Evolutionary conservation across 2,329 filamentous ascomycete species (phyloP).

Genomic region (Phialophora verrucosa): DNA sequence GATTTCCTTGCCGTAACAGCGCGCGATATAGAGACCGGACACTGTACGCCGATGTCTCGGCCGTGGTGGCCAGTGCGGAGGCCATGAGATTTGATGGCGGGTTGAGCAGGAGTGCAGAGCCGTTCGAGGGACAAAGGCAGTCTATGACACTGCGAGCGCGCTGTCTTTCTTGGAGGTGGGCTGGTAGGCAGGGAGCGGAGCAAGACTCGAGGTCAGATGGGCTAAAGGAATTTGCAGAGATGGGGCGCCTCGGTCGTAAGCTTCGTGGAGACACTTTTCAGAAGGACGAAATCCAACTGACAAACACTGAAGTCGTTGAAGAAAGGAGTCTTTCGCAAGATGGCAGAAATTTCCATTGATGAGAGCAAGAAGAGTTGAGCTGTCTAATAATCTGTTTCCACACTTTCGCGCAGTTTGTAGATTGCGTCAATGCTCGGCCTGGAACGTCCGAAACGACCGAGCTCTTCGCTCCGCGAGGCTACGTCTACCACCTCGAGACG

Average conservation of each 20-base stretch:
- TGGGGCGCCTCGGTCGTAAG: background rate
- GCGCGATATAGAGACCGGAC: constrained; percentile 74
- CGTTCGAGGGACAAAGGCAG: background rate
- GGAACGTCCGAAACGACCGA: constrained; percentile 32
- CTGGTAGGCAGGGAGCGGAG: background rate
- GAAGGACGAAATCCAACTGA: background rate
- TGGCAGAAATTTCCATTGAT: background rate
- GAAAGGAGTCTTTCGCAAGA: background rate
- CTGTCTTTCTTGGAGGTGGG: background rate
- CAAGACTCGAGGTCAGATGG: background rate
- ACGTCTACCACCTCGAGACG: background rate
- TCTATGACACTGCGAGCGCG: background rate
- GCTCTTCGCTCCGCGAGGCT: constrained; percentile 16
- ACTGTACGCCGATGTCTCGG: constrained; percentile 52
- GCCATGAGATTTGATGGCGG: constrained; percentile 45
- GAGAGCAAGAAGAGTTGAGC: background rate
- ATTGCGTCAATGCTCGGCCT: constrained; percentile 30
- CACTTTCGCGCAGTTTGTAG: constrained; percentile 20
- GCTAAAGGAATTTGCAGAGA: background rate
- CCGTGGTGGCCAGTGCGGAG: constrained; percentile 46
- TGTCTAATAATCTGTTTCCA: background rate
- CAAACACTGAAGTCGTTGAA: background rate
- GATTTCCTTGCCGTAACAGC: constrained; percentile 79
- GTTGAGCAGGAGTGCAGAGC: background rate
- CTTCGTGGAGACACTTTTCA: background rate